Evolutionary conservation across 139 green algal genomes (phyloP), one percentile per base, ranked within the genome.

Genomic region (Picochlorum sp.): DNA sequence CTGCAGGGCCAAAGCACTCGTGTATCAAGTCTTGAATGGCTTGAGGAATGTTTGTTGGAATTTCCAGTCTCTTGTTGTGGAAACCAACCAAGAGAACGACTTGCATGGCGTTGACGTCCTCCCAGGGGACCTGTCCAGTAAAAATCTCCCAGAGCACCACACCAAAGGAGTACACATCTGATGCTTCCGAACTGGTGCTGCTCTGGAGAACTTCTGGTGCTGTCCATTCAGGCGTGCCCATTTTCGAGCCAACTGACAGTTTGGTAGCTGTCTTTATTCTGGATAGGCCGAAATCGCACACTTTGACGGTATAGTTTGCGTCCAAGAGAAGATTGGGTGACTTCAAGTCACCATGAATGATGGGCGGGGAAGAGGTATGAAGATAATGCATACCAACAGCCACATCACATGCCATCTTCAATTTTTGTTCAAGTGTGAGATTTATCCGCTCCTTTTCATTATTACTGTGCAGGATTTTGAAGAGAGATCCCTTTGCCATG

Each of bases 91-190:
- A 84, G 6, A 83, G 86, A 1, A 97, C 87, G 20, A 97, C 90
- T 81, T 94, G 86, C 83, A 92, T 88, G 24, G 83, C 63, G n/a
- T 84, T 88, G 26, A 89, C 78, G 44, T 85, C 82, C 1, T 74
- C 34, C 92, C 92, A 98, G 0, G 92, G 92, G 76, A 94, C 81
- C 50, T 80, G 28, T 5, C 79, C 66, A 0, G 87, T 96, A 0
- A 87, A 72, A 49, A 97, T 63, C 77, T 98, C 92, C 78, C 90
- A 98, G 26, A 98, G 66, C 15, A 97, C 87, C 1, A 97, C 85
- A 13, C 87, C 88, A 68, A 83, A 94, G 59, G 62, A 80, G 63
- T 88, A 96, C 16, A 94, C 80, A 57, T 96, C 90, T 49, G 68
- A 78, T 75, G 95, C 95, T 70, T 97, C 90, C 51, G 92, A 81